These are phyloP conservation scores for Microbotryum scabiosae DNA, from an alignment of 1,284 basidiomycete genomes.

Conservation along the genomic window DNA sequence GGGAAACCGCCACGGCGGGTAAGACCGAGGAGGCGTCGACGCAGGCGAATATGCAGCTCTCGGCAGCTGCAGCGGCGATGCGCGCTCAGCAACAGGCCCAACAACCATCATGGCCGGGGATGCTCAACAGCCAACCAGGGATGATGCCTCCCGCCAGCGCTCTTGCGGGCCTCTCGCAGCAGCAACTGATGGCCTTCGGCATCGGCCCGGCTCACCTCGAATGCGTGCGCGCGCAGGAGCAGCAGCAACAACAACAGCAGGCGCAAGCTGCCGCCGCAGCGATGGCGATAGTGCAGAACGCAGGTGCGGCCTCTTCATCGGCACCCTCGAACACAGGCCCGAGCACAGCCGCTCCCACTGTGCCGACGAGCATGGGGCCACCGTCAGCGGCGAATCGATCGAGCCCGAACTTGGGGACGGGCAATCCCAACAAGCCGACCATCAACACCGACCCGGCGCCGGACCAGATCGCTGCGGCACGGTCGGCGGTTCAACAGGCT, in stretches of 20 bases:
- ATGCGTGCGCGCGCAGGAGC: constrained; percentile 2
- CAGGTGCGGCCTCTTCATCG: background rate
- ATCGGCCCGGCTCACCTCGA: constrained; percentile 2
- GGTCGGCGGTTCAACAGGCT: too few relatives aligned
- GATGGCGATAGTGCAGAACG: background rate
- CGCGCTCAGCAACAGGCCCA: background rate
- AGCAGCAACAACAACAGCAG: constrained; percentile 6
- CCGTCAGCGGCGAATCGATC: background rate
- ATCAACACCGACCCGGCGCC: constrained; percentile 14
- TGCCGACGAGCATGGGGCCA: background rate
- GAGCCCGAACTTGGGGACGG: background rate
- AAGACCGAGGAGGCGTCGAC: too few relatives aligned
- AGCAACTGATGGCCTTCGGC: constrained; percentile 5
- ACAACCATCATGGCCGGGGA: constrained; percentile 2
- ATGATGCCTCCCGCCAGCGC: background rate
- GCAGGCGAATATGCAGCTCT: background rate
- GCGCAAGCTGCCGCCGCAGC: background rate
- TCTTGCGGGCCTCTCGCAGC: constrained; percentile 12
- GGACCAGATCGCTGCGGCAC: constrained; percentile 17
- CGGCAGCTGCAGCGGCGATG: background rate
- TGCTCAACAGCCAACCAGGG: constrained; percentile 5
- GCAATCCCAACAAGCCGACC: background rate
- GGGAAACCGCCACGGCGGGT: background rate
- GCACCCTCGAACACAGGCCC: background rate
- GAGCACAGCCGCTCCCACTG: background rate